Conservation (phyloP, 1,284 basidiomycete genomes). For the Coniophora puteana region DNA sequence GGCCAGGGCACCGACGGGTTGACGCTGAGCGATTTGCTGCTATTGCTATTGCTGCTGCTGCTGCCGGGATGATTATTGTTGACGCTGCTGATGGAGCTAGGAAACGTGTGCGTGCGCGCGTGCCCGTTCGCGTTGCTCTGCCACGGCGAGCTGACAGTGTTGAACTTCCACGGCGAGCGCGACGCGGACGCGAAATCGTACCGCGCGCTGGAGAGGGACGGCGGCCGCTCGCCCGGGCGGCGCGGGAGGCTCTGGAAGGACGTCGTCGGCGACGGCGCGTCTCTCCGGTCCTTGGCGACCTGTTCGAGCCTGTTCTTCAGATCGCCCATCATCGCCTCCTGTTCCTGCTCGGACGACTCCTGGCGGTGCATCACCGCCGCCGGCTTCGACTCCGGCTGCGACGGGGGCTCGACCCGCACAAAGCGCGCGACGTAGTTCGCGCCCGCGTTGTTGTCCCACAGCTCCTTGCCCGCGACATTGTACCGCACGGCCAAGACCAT, state of each 20-base stretch:
- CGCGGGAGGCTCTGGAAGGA: conserved; percentile 19
- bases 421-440: conserved; percentile 78
- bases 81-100: conserved; percentile 28
- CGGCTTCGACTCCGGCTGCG: conserved; percentile 19
- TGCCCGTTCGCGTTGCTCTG: too few relatives aligned
- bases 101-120: conserved; percentile 34
- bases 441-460: conserved; percentile 92
- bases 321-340: conserved; percentile 41
- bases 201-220: conserved; percentile 42
- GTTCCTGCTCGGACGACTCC: conserved; percentile 18
- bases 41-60: too few relatives aligned
- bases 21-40: too few relatives aligned
- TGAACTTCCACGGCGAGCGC: conserved; percentile 39
- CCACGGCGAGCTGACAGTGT: conserved; percentile 24
- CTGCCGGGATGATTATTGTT: too few relatives aligned
- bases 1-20: too few relatives aligned
- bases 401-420: conserved; percentile 21
- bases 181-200: conserved; percentile 55
- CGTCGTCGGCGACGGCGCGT: conserved; percentile 16
- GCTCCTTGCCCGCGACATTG: conserved; percentile 63
- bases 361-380: conserved; percentile 8
- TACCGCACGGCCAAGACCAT: conserved; percentile 83
- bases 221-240: conserved; percentile 16
- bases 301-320: conserved; percentile 55
- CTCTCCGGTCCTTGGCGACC: conserved; percentile 38